Conservation (phyloP, 306 rosid species). For the Vicia villosa region DNA sequence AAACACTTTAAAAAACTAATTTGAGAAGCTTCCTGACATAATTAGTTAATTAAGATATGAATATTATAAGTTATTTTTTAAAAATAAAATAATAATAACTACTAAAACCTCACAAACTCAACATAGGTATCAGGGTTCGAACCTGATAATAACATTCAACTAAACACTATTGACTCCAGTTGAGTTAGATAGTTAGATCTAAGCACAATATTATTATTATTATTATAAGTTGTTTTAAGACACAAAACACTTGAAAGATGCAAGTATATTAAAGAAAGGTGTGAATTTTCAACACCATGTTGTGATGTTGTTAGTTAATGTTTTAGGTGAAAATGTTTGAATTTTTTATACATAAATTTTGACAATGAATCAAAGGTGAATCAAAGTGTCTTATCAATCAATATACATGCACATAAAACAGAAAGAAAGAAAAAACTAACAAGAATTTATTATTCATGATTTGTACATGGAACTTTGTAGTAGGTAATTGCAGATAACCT, state of each 20-base stretch:
- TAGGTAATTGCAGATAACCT: conserved; percentile 38
- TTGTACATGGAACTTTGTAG: conserved; percentile 23
- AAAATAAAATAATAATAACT: no score
- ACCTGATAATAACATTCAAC: no score
- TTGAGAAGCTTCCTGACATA: not conserved
- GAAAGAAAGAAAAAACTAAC: conserved; percentile 7
- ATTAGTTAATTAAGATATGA: not conserved
- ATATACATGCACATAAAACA: conserved; percentile 21
- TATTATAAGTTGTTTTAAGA: no score
- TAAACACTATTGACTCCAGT: no score
- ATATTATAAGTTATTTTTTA: not conserved
- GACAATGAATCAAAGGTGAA: conserved; percentile 29
- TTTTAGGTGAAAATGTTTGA: conserved; percentile 35
- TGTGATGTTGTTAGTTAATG: not conserved
- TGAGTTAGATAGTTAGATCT: no score
- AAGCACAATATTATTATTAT: no score
- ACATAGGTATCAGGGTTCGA: no score
- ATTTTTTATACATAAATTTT: conserved; percentile 6
- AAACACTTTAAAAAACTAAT: not conserved
- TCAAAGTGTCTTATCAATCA: conserved; percentile 32
- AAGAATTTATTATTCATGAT: conserved; percentile 13
- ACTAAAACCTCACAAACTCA: no score
- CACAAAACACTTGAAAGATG: not conserved
- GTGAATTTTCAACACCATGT: conserved; percentile 6
- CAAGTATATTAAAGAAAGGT: not conserved